A percentile compares a stretch with the other conserved stretches of the same genome.
Evolutionary conservation across 2,329 filamentous ascomycete genomes (phyloP).

Genomic region (Pseudogymnoascus sp.): DNA sequence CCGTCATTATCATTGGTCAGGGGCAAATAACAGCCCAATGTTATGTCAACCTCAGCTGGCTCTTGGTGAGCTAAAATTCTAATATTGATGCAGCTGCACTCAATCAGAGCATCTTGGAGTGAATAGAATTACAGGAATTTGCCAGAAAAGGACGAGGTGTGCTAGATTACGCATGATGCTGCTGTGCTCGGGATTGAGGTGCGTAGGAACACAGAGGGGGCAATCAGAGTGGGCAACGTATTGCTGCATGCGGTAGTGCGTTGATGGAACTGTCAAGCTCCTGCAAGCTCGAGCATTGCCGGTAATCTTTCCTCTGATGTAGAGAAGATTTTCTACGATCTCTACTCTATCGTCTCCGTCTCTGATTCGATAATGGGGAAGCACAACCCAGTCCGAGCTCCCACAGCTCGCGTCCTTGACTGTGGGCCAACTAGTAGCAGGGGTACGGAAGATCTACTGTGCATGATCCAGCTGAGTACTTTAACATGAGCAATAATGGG

Average conservation of each 20-base stretch:
- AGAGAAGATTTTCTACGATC: not conserved
- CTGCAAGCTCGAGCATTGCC: not conserved
- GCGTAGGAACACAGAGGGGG: not conserved
- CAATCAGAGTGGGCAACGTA: not conserved
- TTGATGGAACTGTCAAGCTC: not conserved
- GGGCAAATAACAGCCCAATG: not conserved
- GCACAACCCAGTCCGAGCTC: not conserved
- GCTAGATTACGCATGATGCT: not conserved
- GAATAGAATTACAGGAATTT: no score
- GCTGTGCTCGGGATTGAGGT: not conserved
- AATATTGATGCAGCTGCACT: not conserved
- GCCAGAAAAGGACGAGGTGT: not conserved
- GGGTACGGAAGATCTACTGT: not conserved
- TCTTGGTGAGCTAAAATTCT: not conserved
- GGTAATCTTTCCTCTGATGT: not conserved
- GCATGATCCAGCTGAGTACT: not conserved
- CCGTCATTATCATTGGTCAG: not conserved
- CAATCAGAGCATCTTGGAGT: not conserved
- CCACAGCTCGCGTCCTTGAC: not conserved
- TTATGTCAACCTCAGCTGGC: not conserved
- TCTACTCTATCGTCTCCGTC: not conserved
- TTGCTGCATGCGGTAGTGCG: not conserved
- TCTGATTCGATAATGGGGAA: not conserved
- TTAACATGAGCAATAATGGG: slow-evolving; percentile 1
- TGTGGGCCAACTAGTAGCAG: not conserved